Base-by-base conservation (phyloP, 768 basidiomycete genomes). In the Tylopilus sp. region DNA sequence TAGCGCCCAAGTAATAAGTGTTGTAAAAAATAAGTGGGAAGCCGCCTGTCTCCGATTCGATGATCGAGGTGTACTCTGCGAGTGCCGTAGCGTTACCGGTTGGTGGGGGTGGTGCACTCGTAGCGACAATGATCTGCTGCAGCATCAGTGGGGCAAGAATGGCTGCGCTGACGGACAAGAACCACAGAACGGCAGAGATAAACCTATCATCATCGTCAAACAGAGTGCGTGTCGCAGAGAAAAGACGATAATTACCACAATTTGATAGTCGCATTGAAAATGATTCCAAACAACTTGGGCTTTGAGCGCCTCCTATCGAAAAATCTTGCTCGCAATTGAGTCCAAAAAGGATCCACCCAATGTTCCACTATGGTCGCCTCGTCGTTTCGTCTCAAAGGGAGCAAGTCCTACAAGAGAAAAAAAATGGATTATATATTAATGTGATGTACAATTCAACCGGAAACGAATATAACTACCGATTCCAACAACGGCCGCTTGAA, bases 401-500 rank as follows among this genome's bases (percentile, higher is more conserved):
- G 50, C 25, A 65, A 28, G 40, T 65, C 63, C 63, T 65, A 44
- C 52, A 57, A 9, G 8, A 38, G 45, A 38, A 40, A 41, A 50
- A 51, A 45, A 20, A 52, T 36, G 23, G 41, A 51, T 48, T 28
- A 28, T 50, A 59, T 47, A 44, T 59, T 43, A 60, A 63, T 40
- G 33, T 31, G 50, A 53, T 49, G 28, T 64, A 62, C 55, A 57
- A 4, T 6, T 62, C 26, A 65, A 13, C 63, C 57, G 56, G 55
- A 62, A 53, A 36, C 18, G 26, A 57, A 65, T 52, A 64, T 62
- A 64, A 60, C 60, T 60, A 65, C 63, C 63, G 63, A 60, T 64
- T 64, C 60, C 57, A 64, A 49, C 53, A 64, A 53, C n/a, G 63
- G 63, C 28, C 63, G 56, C 54, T 62, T 64, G 26, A 60, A 48